Conservation (phyloP, 495 filamentous ascomycete species). For the Chlorociboria aeruginascens region DNA sequence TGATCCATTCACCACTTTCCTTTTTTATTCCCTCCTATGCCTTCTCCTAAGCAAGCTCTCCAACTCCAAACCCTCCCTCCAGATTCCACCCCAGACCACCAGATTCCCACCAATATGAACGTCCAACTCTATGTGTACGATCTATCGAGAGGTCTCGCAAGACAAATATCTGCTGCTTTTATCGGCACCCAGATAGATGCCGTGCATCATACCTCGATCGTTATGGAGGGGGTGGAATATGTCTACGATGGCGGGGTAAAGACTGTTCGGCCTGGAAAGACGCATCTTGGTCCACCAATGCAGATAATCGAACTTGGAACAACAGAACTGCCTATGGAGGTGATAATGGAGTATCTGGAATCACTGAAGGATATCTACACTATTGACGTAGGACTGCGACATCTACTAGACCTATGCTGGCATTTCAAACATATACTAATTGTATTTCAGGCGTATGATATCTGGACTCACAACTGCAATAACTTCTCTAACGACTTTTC, state of each 20-base stretch:
- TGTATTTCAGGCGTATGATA: conserved; percentile 59
- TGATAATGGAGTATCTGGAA: conserved; percentile 82
- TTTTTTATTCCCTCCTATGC: not conserved
- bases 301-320: conserved; percentile 60
- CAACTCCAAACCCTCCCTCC: too few relatives aligned
- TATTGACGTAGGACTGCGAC: conserved; percentile 43
- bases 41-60: not conserved
- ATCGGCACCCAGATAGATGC: conserved; percentile 48
- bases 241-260: conserved; percentile 60
- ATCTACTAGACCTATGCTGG: not conserved
- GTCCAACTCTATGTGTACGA: conserved; percentile 91
- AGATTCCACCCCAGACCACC: not conserved
- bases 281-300: conserved; percentile 78
- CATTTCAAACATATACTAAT: not conserved
- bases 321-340: conserved; percentile 69
- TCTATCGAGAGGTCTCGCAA: conserved; percentile 59
- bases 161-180: conserved; percentile 33
- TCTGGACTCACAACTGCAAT: conserved; percentile 87
- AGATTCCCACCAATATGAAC: conserved; percentile 48
- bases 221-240: conserved; percentile 54
- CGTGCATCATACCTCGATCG: conserved; percentile 39
- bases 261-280: conserved; percentile 62
- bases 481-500: conserved; percentile 93
- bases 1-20: not conserved
- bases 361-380: conserved; percentile 75